phyloP scores from a whole-genome alignment of 768 basidiomycete species.

The Mycena floridula region DNA sequence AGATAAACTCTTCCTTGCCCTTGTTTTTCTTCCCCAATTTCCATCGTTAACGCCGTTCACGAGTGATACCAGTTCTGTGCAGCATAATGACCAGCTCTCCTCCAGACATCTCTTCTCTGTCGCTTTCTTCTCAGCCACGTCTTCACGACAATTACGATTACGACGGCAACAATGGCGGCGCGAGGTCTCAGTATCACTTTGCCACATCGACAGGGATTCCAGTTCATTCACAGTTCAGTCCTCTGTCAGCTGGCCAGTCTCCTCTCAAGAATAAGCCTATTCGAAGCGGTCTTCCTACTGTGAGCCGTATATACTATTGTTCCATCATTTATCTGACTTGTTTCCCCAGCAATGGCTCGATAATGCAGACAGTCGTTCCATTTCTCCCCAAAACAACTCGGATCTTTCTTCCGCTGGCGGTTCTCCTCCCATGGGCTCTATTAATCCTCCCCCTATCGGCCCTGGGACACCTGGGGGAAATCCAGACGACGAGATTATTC shows the following conservation, averaged over 20 bases:
- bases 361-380: conserved; percentile 71
- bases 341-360: conserved; percentile 79
- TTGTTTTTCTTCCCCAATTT: conserved; percentile 21
- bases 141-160: conserved; percentile 85
- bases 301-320: conserved; percentile 33
- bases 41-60: conserved; percentile 24
- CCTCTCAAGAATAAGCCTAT: conserved; percentile 65
- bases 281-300: conserved; percentile 69
- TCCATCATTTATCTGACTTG: conserved; percentile 12
- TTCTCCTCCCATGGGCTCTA: conserved; percentile 59
- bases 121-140: conserved; percentile 73
- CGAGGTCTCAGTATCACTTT: conserved; percentile 65
- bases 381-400: conserved; percentile 83
- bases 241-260: conserved; percentile 53
- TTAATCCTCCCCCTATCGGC: conserved; percentile 37
- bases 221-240: conserved; percentile 52
- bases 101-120: conserved; percentile 74
- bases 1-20: too few species aligned
- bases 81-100: conserved; percentile 82
- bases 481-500: conserved; percentile 88
- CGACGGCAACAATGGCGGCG: conserved; percentile 49
- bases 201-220: conserved; percentile 51
- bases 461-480: conserved; percentile 46
- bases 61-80: conserved; percentile 16
- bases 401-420: conserved; percentile 86